Evolutionary conservation across 176 grass and related monocot genomes (phyloP).

Genomic region (Aegilops umbellulata): DNA sequence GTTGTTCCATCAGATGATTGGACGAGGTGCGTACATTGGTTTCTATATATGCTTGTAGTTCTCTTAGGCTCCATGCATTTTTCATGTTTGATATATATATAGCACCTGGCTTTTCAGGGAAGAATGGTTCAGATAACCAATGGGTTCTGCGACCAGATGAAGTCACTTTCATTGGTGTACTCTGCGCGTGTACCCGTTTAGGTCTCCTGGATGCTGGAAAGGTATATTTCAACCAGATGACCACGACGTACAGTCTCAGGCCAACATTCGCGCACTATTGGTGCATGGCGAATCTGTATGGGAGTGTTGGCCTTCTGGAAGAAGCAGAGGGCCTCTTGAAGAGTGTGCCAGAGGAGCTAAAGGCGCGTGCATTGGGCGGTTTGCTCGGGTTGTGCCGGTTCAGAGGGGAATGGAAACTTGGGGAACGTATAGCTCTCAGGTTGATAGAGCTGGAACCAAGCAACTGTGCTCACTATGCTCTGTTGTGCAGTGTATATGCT

Average conservation of each 20-base stretch:
- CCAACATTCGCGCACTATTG: constrained; percentile 71
- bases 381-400: constrained; percentile 67
- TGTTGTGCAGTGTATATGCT: constrained; percentile 68
- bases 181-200: constrained; percentile 56
- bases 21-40: constrained; percentile 33
- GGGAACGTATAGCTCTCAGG: constrained; percentile 53
- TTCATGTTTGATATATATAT: background rate
- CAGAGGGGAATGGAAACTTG: constrained; percentile 47
- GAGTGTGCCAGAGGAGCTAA: constrained; percentile 43
- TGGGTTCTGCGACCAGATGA: constrained; percentile 39
- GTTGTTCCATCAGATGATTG: constrained; percentile 54
- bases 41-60: background rate
- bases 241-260: constrained; percentile 36
- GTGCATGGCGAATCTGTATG: constrained; percentile 77
- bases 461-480: constrained; percentile 49
- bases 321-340: constrained; percentile 35
- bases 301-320: constrained; percentile 43
- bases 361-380: constrained; percentile 42
- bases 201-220: constrained; percentile 56
- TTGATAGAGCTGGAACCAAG: constrained; percentile 66
- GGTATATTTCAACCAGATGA: constrained; percentile 61
- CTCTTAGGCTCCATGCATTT: background rate
- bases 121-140: constrained; percentile 6
- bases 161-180: constrained; percentile 58
- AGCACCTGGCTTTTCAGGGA: constrained; percentile 21